phyloP scores from a whole-genome alignment of 2,329 filamentous ascomycete genomes.

The Hyphodiscus sp. region DNA sequence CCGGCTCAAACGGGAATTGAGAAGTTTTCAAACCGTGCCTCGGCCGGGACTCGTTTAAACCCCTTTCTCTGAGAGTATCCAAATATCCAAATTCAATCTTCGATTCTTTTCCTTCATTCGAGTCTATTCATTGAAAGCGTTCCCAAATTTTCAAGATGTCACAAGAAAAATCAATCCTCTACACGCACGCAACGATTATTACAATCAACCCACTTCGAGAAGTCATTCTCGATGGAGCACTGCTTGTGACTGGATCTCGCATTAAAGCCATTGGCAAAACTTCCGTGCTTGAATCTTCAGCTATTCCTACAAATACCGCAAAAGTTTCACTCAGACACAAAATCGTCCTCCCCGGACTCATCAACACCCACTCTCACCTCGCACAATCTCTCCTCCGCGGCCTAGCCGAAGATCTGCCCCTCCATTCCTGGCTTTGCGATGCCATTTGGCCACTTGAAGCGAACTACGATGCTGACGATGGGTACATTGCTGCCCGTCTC shows the following conservation, averaged over 20 bases:
- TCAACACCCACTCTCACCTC: conserved; percentile 45
- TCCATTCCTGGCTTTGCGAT: conserved; percentile 46
- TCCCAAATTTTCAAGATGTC: conserved; percentile 4
- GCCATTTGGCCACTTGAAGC: conserved; percentile 43
- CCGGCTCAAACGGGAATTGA: too few species aligned
- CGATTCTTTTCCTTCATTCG: too few species aligned
- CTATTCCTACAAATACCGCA: conserved; percentile 28
- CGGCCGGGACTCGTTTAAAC: too few species aligned
- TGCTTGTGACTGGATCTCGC: conserved; percentile 34
- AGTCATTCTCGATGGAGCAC: conserved; percentile 41
- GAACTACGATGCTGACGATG: conserved; percentile 39
- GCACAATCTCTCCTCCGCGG: conserved; percentile 43
- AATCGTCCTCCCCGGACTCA: conserved; percentile 42
- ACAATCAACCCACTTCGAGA: conserved; percentile 40
- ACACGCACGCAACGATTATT: conserved; percentile 44
- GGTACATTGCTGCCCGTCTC: conserved; percentile 40
- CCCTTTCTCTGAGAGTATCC: too few species aligned
- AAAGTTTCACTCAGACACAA: conserved; percentile 33
- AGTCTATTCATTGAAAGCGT: too few species aligned
- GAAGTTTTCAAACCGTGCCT: too few species aligned
- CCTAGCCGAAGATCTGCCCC: conserved; percentile 41
- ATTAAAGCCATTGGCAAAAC: conserved; percentile 41
- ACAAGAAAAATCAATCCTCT: conserved; percentile 27
- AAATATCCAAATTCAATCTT: too few species aligned
- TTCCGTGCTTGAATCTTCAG: conserved; percentile 7